Evolutionary conservation across 148 eudicot species (phyloP).

Genomic region (Silene conica): DNA sequence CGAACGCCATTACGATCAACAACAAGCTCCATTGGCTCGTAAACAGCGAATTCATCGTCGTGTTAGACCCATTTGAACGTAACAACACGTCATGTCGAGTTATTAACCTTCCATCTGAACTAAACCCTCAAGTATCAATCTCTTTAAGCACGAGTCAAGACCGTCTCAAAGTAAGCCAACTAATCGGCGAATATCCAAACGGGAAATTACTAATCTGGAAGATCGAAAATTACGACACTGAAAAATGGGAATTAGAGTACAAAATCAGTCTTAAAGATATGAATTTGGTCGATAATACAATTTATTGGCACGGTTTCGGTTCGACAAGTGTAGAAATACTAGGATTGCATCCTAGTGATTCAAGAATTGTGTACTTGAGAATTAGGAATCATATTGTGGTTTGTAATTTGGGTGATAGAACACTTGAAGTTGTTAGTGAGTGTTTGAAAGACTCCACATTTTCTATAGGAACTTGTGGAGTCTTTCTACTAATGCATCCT

Average conservation of each 20-base stretch:
- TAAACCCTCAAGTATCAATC: constrained; percentile 14
- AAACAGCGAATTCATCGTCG: constrained; percentile 18
- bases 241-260: constrained; percentile 24
- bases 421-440: constrained; percentile 18
- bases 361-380: constrained; percentile 23
- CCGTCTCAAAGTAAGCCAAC: constrained; percentile 19
- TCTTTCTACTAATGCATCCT: constrained; percentile 24
- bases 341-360: constrained; percentile 23
- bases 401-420: constrained; percentile 15
- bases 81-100: not conserved
- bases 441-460: constrained; percentile 22
- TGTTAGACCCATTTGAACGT: constrained; percentile 18
- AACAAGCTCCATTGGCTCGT: constrained; percentile 31
- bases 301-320: not conserved
- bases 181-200: constrained; percentile 15
- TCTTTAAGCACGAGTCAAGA: constrained; percentile 24
- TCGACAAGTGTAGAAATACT: constrained; percentile 19
- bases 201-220: constrained; percentile 22
- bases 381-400: constrained; percentile 20
- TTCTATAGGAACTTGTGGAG: constrained; percentile 28
- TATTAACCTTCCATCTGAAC: constrained; percentile 17
- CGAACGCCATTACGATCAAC: constrained; percentile 13
- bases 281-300: constrained; percentile 8
- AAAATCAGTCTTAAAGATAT: constrained; percentile 22
- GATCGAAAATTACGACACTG: constrained; percentile 15